A percentile compares a stretch with the other conserved stretches of the same genome.
Evolutionary conservation across 2,329 filamentous ascomycete genomes (phyloP).

Genomic region (Ascochyta clinopodiicola): DNA sequence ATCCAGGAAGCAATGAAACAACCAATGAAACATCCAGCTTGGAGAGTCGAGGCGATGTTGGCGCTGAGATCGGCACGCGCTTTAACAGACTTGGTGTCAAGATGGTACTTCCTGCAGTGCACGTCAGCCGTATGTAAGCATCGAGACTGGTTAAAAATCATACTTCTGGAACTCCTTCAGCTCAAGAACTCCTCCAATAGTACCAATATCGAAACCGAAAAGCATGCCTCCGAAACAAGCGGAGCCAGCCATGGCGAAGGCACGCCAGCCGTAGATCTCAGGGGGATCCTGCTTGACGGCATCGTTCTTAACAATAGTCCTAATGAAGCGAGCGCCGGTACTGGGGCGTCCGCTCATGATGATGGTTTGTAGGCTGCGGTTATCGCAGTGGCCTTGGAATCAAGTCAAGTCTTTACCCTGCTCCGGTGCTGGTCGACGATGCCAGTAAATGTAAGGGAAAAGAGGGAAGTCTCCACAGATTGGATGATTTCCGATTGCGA

Average conservation of each 20-base stretch:
- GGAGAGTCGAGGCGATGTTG: conserved; percentile 74
- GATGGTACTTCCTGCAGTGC: conserved; percentile 58
- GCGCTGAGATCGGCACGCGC: conserved; percentile 63
- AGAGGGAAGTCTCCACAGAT: conserved; percentile 29
- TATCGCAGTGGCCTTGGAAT: background rate
- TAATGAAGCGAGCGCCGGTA: conserved; percentile 54
- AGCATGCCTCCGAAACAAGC: conserved; percentile 74
- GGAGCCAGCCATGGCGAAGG: conserved; percentile 68
- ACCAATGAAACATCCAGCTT: conserved; percentile 72
- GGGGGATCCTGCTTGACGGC: conserved; percentile 72
- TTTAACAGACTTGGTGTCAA: conserved; percentile 51
- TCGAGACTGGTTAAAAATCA: conserved; percentile 19
- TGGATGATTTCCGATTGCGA: conserved; percentile 19
- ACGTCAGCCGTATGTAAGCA: conserved; percentile 1
- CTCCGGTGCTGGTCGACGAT: conserved; percentile 16
- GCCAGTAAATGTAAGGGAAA: conserved; percentile 21
- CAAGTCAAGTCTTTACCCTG: conserved; percentile 4
- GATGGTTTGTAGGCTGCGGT: background rate
- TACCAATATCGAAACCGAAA: conserved; percentile 71
- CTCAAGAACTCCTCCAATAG: conserved; percentile 71
- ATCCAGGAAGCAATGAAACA: conserved; percentile 65
- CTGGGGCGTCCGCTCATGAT: conserved; percentile 19
- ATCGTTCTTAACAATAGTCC: conserved; percentile 70
- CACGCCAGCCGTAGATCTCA: conserved; percentile 74
- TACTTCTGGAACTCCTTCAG: conserved; percentile 65